Evolutionary conservation across 805 yeast species (phyloP), one percentile per base, ranked within the genome.

Genomic region (Teunomyces aglyptinius): DNA sequence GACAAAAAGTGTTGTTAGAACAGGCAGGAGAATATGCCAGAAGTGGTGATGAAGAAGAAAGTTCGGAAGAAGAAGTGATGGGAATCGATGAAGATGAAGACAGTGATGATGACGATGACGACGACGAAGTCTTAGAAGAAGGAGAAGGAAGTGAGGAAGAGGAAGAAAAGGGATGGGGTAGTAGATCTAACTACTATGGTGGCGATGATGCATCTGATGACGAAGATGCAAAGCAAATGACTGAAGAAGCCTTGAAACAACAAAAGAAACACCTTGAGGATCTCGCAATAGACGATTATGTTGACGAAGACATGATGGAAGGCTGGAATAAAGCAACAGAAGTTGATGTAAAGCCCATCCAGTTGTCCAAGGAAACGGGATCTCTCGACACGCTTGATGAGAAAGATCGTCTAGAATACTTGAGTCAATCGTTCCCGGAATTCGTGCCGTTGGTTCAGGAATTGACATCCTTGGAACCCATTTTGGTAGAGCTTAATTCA

Each of bases 201-300:
- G 66, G 66, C 6, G 86, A 81, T 50, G 80, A 76, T 13, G 76
- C 68, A 54, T 88, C 76, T 64, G 95, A 87, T 52, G 92, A 85
- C 27, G 95, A 82, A 45, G 83, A 82, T 27, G 86, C 89, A 4
- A 83, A 81, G 51, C 83, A 80, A 51, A 83, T 90, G 67, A 94
- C 92, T 48, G 83, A 81, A 56, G 97, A 94, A 67, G 98, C 98
- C 0, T 60, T 88, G 41, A 82, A 89, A 59, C 82, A 89, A 54
- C 97, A 91, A 67, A 86, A 86, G 70, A 66, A 65, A 50, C 75
- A 90, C 63, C 67, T 89, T 48, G 81, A 81, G 53, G 95, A 86
- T 38, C 72, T 91, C 55, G 80, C 82, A 40, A 76, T 61, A 68
- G 85, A 68, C 45, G 77, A 72, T 49, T 72, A 62, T 47, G 55